phyloP scores from a whole-genome alignment of 1,139 yeast genomes.

The Scheffersomyces illinoinensis region DNA sequence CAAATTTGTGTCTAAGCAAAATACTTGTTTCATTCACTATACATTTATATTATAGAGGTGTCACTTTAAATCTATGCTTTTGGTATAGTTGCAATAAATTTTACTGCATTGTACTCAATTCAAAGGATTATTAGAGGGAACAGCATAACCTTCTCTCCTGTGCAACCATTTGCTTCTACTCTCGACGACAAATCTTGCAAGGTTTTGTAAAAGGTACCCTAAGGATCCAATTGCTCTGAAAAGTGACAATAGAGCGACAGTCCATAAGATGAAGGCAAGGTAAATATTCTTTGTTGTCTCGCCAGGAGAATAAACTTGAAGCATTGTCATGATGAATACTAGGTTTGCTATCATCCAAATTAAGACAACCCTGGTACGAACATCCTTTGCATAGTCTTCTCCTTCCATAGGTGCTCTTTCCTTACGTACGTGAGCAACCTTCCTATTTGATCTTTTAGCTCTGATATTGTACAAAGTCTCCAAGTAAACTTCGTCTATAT shows the following conservation, averaged over 20 bases:
- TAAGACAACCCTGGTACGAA: constrained; percentile 91
- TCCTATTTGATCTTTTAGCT: constrained; percentile 64
- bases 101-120: constrained; percentile 17
- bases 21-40: not conserved
- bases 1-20: too few species aligned
- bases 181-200: constrained; percentile 44
- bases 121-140: constrained; percentile 36
- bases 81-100: not conserved
- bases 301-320: constrained; percentile 74
- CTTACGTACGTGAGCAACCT: constrained; percentile 49
- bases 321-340: constrained; percentile 79
- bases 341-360: constrained; percentile 85
- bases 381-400: constrained; percentile 92
- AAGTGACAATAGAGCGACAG: constrained; percentile 79
- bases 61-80: not conserved
- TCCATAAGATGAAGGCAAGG: constrained; percentile 83
- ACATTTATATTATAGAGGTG: too few species aligned
- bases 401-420: constrained; percentile 42
- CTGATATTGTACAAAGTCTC: constrained; percentile 74
- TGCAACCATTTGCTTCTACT: constrained; percentile 45
- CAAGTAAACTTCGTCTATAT: constrained; percentile 83
- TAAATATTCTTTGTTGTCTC: constrained; percentile 63
- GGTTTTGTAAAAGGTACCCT: constrained; percentile 54
- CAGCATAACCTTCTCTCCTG: constrained; percentile 38
- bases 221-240: constrained; percentile 80